Base-by-base conservation (phyloP, 1,284 basidiomycete genomes). In the Xanthoconium separans region DNA sequence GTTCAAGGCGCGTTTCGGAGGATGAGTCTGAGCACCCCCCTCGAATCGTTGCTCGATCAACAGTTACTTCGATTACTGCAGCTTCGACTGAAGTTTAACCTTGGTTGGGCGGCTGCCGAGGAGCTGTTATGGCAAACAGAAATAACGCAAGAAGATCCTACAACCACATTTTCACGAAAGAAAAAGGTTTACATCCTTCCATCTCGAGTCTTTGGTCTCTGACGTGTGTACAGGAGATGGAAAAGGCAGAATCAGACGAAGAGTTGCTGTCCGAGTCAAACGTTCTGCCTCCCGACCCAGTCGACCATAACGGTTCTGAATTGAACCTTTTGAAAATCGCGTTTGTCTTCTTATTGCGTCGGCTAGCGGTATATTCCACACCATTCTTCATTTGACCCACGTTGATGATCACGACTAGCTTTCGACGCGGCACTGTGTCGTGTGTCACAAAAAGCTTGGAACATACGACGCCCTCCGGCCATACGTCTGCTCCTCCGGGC, bases 91-190 rank as follows among this genome's bases (percentile, higher is more conserved):
- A 71, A 72, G 59, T 82, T 81, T 58, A 70, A 70, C 1, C 66
- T 87, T 6, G 82, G 82, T 33, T 87, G 84, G 84, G 81, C 83
- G 9, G 82, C 80, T 12, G 84, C 84, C 6, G 84, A 87, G 58
- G 52, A 74, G n/a, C 69, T 86, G 30, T 65, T 74, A 34, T 66
- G 71, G 52, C 73, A 77, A 60, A 68, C 75, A 5, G 81, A 83
- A 63, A 74, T 69, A 47, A 67, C 67, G 29, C 84, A 86, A 63
- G 64, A 63, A 48, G 65, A 62, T 29, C 65, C 74, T 4, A 70
- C 72, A 10, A 70, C 74, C 27, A 66, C 82, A 20, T 46, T 61
- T 4, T 47, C 44, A 18, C 65, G 67, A 48, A 63, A 56, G 54
- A 54, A 29, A 39, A 52, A 68, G 62, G 80, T 79, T 6, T 16